Percentiles rank a stretch among this genome's conserved stretches.
phyloP scores from a whole-genome alignment of 768 basidiomycete species.

The Sporobolomyces pararoseus region DNA sequence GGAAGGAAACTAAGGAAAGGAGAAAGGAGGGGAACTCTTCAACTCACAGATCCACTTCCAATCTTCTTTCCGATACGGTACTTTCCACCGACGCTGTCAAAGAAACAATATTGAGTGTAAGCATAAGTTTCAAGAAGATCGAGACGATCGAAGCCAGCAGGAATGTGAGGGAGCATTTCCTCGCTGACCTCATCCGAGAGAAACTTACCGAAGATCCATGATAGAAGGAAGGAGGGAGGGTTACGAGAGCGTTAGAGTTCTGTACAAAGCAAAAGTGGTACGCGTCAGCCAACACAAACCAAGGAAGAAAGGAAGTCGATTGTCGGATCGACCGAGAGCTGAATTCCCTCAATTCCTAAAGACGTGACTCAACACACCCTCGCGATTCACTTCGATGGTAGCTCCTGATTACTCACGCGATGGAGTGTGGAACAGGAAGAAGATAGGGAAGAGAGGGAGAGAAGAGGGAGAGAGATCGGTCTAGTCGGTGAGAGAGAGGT shows the following conservation, averaged over 20 bases:
- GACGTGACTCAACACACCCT: neutral
- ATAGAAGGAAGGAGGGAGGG: neutral
- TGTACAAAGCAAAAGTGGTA: neutral
- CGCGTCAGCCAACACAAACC: no score
- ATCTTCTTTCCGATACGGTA: conserved; percentile 99
- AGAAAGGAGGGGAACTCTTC: neutral
- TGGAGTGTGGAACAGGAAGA: neutral
- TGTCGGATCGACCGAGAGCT: conserved; percentile 11
- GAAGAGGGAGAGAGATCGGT: neutral
- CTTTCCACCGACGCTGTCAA: conserved; percentile 51
- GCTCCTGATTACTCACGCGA: neutral
- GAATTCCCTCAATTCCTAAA: conserved; percentile 7
- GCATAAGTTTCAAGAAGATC: no score
- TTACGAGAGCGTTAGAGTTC: neutral
- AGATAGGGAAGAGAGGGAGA: neutral
- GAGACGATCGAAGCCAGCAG: neutral
- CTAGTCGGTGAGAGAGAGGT: neutral
- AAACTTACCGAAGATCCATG: conserved; percentile 38
- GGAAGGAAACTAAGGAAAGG: neutral
- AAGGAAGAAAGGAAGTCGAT: neutral
- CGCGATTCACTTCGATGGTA: neutral
- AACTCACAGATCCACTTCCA: conserved; percentile 95
- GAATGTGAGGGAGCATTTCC: neutral
- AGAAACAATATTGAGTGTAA: neutral
- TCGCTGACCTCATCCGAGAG: neutral